A percentile compares a stretch with the other conserved stretches of the same genome.
These are phyloP conservation scores for Penicillium desertorum DNA, from an alignment of 495 filamentous ascomycete genomes.

Conservation along the genomic window DNA sequence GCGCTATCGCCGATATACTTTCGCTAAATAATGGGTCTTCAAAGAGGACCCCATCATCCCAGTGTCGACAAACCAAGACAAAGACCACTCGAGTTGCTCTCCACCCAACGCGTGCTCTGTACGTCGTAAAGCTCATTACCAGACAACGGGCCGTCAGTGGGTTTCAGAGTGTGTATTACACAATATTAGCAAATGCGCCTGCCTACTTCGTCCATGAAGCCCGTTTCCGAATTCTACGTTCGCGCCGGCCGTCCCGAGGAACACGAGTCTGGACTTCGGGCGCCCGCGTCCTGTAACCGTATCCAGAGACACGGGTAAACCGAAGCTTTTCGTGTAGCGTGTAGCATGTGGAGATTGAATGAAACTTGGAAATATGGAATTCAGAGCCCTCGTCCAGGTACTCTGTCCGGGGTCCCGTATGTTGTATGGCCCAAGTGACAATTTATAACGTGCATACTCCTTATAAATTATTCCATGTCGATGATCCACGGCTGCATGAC, in stretches of 20 bases:
- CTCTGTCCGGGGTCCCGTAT: neutral
- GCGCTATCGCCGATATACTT: conserved; percentile 28
- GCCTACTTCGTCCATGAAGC: conserved; percentile 12
- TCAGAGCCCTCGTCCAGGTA: neutral
- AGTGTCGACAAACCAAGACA: conserved; percentile 15
- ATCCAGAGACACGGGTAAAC: conserved; percentile 9
- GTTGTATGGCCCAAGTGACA: neutral
- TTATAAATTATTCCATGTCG: neutral
- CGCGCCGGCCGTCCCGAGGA: conserved; percentile 14
- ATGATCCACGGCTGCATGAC: neutral
- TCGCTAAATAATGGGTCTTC: conserved; percentile 30
- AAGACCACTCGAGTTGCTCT: conserved; percentile 13
- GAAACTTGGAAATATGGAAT: neutral
- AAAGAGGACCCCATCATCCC: conserved; percentile 19
- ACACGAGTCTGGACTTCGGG: conserved; percentile 15
- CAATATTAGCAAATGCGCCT: conserved; percentile 12
- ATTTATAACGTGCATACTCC: neutral
- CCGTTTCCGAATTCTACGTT: conserved; percentile 9
- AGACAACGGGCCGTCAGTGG: conserved; percentile 7
- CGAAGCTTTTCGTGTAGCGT: conserved; percentile 4
- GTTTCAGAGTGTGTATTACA: conserved; percentile 1
- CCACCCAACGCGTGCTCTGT: conserved; percentile 16
- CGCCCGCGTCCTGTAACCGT: neutral
- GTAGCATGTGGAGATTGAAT: conserved; percentile 6
- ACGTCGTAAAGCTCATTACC: conserved; percentile 10